These are phyloP conservation scores for Exophiala lecanii-corni DNA, from an alignment of 2,329 filamentous ascomycete genomes.

Conservation along the genomic window DNA sequence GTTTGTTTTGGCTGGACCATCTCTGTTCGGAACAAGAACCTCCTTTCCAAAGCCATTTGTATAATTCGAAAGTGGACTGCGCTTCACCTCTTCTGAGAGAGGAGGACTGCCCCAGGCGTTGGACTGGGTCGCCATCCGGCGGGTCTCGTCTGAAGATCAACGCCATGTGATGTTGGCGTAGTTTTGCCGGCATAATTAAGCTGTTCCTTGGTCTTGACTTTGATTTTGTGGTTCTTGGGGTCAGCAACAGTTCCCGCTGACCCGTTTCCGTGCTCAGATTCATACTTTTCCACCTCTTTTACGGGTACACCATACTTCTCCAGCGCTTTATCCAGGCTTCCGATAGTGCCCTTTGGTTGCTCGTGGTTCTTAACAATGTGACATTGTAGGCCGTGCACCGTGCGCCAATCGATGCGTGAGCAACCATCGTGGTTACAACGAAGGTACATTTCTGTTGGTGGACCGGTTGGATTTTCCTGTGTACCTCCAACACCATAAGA, in stretches of 20 bases:
- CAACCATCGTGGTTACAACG: constrained; percentile 27
- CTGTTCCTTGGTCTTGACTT: constrained; percentile 19
- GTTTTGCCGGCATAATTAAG: constrained; percentile 10
- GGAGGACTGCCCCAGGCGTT: constrained; percentile 12
- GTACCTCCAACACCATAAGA: constrained; percentile 25
- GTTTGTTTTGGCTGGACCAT: not conserved
- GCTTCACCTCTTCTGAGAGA: constrained; percentile 9
- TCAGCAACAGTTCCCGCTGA: constrained; percentile 27
- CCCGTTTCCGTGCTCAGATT: constrained; percentile 23
- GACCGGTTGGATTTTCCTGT: constrained; percentile 23
- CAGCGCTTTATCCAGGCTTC: constrained; percentile 26
- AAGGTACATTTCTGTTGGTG: constrained; percentile 26
- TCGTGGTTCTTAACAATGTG: constrained; percentile 28
- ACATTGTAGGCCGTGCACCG: constrained; percentile 27
- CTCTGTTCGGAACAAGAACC: constrained; percentile 2
- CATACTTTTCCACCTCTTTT: constrained; percentile 24
- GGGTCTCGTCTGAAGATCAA: constrained; percentile 20
- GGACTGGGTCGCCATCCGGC: constrained; percentile 22
- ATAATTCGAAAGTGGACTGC: constrained; percentile 9
- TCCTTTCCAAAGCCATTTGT: constrained; percentile 10
- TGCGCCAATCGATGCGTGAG: constrained; percentile 27
- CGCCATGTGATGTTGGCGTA: constrained; percentile 13
- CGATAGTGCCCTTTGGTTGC: constrained; percentile 27
- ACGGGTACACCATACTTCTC: constrained; percentile 27
- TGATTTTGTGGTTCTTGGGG: constrained; percentile 26